Conservation (phyloP, 345 rosid species). For the Dipteronia sinensis region DNA sequence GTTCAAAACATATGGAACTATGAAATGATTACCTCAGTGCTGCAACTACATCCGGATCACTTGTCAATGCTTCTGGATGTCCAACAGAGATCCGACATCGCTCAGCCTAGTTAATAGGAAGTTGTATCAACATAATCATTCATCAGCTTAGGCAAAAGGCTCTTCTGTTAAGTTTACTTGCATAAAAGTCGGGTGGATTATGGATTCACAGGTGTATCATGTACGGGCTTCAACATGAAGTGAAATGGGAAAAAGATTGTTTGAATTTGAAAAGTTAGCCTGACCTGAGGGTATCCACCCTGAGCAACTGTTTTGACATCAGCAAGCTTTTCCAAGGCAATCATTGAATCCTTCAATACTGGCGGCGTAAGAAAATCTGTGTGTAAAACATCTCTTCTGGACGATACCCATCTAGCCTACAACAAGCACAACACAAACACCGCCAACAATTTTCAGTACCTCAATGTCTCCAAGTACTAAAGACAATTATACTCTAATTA, state of each 20-base stretch:
- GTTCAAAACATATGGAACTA: neutral
- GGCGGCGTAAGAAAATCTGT: constrained; percentile 89
- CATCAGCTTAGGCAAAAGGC: no score
- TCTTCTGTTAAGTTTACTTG: no score
- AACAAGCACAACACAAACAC: neutral
- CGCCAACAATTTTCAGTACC: neutral
- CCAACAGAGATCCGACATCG: constrained; percentile 87
- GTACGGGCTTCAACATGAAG: no score
- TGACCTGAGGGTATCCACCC: constrained; percentile 93
- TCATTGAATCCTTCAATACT: constrained; percentile 65
- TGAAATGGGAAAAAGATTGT: neutral
- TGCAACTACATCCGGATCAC: constrained; percentile 71
- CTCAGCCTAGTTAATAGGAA: constrained; percentile 67
- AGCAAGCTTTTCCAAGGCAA: constrained; percentile 58
- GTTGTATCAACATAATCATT: constrained; percentile 5
- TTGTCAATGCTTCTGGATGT: constrained; percentile 58
- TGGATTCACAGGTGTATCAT: no score
- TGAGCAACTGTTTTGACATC: constrained; percentile 68
- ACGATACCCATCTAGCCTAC: constrained; percentile 73
- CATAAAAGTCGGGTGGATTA: no score
- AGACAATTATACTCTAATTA: neutral
- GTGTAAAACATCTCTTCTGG: constrained; percentile 67
- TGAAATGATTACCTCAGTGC: constrained; percentile 59
- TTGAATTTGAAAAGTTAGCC: constrained; percentile 3
- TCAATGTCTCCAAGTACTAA: neutral